phyloP scores from a whole-genome alignment of 352 stramenopile species.

The Pythium brassicae region DNA sequence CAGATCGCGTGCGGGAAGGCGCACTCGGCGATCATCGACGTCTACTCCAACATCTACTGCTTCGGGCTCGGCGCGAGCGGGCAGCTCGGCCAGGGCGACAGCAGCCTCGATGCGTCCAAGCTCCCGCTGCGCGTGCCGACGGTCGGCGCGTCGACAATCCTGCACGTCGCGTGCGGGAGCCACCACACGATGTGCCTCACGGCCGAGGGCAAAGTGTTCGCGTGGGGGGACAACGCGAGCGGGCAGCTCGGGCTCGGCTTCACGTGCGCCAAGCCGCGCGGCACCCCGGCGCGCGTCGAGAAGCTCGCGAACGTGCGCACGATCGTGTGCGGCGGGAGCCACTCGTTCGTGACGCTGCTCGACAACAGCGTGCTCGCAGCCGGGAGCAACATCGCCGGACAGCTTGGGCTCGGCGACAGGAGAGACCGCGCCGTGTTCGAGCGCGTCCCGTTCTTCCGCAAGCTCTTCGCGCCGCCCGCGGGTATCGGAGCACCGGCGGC shows the following conservation, averaged over 20 bases:
- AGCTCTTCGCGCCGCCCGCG: constrained; percentile 11
- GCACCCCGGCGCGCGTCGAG: constrained; percentile 41
- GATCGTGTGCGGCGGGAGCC: constrained; percentile 45
- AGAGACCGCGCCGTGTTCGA: constrained; percentile 42
- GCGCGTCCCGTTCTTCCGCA: constrained; percentile 45
- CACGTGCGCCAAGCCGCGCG: constrained; percentile 23
- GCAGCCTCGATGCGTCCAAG: constrained; percentile 48
- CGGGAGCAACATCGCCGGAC: constrained; percentile 60
- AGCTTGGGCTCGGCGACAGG: constrained; percentile 54
- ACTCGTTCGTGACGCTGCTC: constrained; percentile 58
- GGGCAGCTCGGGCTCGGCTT: constrained; percentile 50
- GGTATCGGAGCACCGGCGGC: background rate
- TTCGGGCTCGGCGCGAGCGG: constrained; percentile 42
- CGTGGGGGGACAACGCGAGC: constrained; percentile 62
- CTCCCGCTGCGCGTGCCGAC: constrained; percentile 45
- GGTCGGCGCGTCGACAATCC: constrained; percentile 31
- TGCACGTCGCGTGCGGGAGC: constrained; percentile 50
- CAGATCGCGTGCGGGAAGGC: constrained; percentile 62
- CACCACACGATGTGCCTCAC: constrained; percentile 67
- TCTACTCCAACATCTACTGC: constrained; percentile 74
- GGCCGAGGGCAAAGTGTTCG: constrained; percentile 46
- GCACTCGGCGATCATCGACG: constrained; percentile 68
- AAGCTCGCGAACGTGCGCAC: constrained; percentile 37
- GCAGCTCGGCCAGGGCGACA: constrained; percentile 56
- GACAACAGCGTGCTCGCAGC: constrained; percentile 49